phyloP scores from a whole-genome alignment of 768 basidiomycete species.

The Gymnopilus dilepis region DNA sequence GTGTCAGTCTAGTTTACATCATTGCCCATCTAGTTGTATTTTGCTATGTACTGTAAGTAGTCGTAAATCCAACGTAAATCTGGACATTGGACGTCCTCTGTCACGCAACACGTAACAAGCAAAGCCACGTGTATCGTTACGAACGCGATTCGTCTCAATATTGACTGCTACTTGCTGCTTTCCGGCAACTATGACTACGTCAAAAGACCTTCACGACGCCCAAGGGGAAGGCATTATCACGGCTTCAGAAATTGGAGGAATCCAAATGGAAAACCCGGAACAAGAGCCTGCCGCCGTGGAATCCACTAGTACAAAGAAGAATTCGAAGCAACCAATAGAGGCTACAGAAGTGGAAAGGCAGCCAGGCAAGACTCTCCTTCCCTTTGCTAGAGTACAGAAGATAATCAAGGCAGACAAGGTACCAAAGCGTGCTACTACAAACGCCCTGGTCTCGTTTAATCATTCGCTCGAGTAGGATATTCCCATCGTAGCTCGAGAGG shows the following conservation, averaged over 20 bases:
- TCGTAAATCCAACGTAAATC: no score
- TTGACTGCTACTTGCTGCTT: no score
- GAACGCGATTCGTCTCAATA: neutral
- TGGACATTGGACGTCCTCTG: neutral
- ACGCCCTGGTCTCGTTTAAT: neutral
- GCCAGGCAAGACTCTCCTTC: slow-evolving; percentile 74
- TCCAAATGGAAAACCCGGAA: neutral
- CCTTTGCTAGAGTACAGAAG: slow-evolving; percentile 78
- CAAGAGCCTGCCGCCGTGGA: neutral
- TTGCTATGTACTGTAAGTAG: no score
- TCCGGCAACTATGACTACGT: neutral
- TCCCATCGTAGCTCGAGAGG: slow-evolving; percentile 77
- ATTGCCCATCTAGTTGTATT: no score
- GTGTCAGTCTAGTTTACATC: neutral
- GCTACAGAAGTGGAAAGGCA: slow-evolving; percentile 34
- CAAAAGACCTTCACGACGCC: neutral
- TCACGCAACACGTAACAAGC: neutral
- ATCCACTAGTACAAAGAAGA: slow-evolving; percentile 19
- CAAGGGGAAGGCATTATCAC: neutral
- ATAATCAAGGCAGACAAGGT: slow-evolving; percentile 90
- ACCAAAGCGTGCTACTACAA: neutral
- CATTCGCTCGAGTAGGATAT: slow-evolving; percentile 59
- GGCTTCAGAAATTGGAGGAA: neutral
- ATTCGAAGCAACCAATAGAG: slow-evolving; percentile 35
- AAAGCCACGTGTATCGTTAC: neutral